Evolutionary conservation across 257 asterid species (phyloP).

Genomic region (Rhazya stricta): DNA sequence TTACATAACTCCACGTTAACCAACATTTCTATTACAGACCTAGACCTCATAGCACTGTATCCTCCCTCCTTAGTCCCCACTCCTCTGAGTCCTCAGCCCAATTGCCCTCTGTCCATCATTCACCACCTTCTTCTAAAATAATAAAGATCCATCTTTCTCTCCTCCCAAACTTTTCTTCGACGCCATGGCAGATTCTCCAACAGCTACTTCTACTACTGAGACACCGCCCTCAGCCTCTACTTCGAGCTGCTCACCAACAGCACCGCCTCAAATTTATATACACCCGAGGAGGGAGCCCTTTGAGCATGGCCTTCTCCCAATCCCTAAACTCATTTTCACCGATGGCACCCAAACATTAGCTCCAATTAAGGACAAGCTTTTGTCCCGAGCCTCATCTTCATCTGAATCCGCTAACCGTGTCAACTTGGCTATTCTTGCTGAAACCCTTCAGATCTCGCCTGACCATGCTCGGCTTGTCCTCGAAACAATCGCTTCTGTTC

Average conservation of each 20-base stretch:
- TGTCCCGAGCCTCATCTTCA: slow-evolving; percentile 37
- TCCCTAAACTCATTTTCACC: slow-evolving; percentile 70
- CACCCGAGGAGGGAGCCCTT: slow-evolving; percentile 86
- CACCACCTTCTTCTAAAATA: slow-evolving; percentile 3
- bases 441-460: slow-evolving; percentile 51
- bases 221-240: slow-evolving; percentile 21
- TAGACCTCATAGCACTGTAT: background rate
- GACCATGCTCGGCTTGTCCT: slow-evolving; percentile 69
- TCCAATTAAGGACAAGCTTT: slow-evolving; percentile 59
- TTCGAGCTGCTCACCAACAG: slow-evolving; percentile 13
- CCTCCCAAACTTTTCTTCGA: slow-evolving; percentile 1
- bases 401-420: slow-evolving; percentile 41
- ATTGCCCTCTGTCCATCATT: background rate
- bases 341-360: slow-evolving; percentile 64
- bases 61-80: background rate
- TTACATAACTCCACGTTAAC: background rate
- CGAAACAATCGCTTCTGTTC: slow-evolving; percentile 55
- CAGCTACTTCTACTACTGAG: slow-evolving; percentile 12
- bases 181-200: slow-evolving; percentile 25
- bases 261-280: slow-evolving; percentile 31
- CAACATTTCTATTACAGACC: background rate
- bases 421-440: slow-evolving; percentile 35
- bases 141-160: slow-evolving; percentile 7
- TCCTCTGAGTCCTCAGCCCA: background rate
- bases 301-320: slow-evolving; percentile 82